Evolutionary conservation across 2,329 filamentous ascomycete genomes (phyloP), one percentile per base, ranked within the genome.

Genomic region (Colletotrichum zoysiae): DNA sequence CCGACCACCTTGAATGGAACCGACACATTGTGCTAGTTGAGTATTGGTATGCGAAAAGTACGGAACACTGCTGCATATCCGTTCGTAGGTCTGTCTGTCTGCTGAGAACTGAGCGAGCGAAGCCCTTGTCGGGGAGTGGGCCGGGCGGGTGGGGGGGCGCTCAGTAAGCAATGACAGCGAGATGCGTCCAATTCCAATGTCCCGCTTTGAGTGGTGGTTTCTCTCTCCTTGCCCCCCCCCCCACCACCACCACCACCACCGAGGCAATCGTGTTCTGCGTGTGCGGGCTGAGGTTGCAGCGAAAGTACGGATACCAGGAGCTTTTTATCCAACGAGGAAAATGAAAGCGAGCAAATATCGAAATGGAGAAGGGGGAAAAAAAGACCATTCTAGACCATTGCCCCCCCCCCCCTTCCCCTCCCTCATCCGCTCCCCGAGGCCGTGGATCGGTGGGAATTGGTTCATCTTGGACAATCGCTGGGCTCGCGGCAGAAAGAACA

Each of bases 151-250:
- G 30, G 30, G 30, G 30, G 30, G 30, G 58, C 65, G 58, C 65
- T 68, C 65, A 68, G 65, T 68, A 68, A 68, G 65, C 65, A 68
- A 48, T 40, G 1, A n/a, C 16, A 23, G 61, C 35, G 50, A 64
- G 23, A 33, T 56, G 38, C 48, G 20, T 38, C 35, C 12, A 20
- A 40, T n/a, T 38, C 35, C 12, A 20, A 40, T n/a, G 50, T 40
- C 33, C 50, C 58, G 23, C 26, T 61, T 63, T 48, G 11, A 40
- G 30, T 48, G 58, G 58, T 33, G 58, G 65, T 33, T 18, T 40
- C 20, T 9, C 48, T n/a, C 23, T n/a, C 12, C 38, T 44, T 26
- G 26, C 26, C 26, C 26, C n/a, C 44, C 4, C 16, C 8, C 53
- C 35, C 14, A 33, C 35, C 35, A 38, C 35, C 35, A 38, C 35